Evolutionary conservation across 139 green algal species (phyloP), one percentile per base, ranked within the genome.

Genomic region (Eudorina sp.): DNA sequence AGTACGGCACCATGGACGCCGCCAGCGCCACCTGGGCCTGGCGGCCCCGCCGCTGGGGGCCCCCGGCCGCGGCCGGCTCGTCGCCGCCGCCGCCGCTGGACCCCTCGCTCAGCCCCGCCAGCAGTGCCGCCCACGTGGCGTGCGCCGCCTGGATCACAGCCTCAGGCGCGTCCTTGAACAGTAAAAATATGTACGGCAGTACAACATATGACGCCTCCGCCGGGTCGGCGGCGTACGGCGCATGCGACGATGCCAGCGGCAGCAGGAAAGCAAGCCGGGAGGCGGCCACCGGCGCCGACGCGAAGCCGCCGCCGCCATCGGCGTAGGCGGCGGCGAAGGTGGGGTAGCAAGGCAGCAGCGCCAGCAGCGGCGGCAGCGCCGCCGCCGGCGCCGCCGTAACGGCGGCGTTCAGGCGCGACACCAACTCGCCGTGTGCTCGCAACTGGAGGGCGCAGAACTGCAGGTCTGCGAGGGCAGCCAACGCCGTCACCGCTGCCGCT

Each of bases 181-280:
- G 38, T 19, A 88, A 68, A 34, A 62, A 88, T 4, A 72, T 64
- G 69, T 73, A 88, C 68, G 83, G 83, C 66, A 88, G 46, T 58
- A 81, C 68, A 1, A 18, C 68, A 25, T 31, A 13, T 0, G 83
- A 48, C 8, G 83, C 83, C 0, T 0, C 46, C 1, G 25, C 51
- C 3, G 58, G 36, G 38, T 80, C 68, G 25, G 36, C 48, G 18
- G 68, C 68, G 36, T 81, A 14, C 13, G 66, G 68, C 69, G 73
- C 68, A 48, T 36, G 72, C 0, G 83, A 80, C 9, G 58, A 29
- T 13, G 79, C 79, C 60, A 86, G 60, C 60, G 79, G 79, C 27
- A 86, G 38, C 41, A 86, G 21, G 41, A 86, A 86, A 46, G 79
- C 60, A 1, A 86, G 43, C 41, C 79, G 79, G 3, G 79, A 75